Conservation (phyloP, 768 basidiomycete genomes). For the Leucogyrophana mollusca region DNA sequence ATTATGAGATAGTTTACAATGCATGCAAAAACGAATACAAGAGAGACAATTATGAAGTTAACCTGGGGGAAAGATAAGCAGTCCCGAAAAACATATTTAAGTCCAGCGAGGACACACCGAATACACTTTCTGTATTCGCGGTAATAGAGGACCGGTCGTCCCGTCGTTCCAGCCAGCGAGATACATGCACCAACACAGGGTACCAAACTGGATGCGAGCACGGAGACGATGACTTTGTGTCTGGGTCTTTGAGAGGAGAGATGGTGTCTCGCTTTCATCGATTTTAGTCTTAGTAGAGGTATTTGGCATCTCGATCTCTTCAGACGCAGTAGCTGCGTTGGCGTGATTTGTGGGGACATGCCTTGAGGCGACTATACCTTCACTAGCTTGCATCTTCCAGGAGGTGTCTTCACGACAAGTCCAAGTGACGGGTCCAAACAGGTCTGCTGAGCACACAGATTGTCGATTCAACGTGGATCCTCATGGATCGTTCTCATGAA, state of each 20-base stretch:
- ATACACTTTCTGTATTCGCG: conserved; percentile 62
- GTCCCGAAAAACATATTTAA: neutral
- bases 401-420: too few species aligned
- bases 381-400: too few species aligned
- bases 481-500: too few species aligned
- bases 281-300: too few species aligned
- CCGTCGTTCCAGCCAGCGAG: conserved; percentile 80
- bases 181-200: conserved; percentile 57
- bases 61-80: conserved; percentile 31
- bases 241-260: conserved; percentile 6
- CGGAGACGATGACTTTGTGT: conserved; percentile 7
- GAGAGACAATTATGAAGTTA: conserved; percentile 49
- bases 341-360: too few species aligned
- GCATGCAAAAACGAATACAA: conserved; percentile 53
- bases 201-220: conserved; percentile 45
- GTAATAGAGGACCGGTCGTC: conserved; percentile 70
- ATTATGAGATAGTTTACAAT: conserved; percentile 24
- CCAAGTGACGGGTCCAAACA: too few species aligned
- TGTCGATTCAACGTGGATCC: too few species aligned
- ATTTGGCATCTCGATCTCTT: too few species aligned
- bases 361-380: too few species aligned
- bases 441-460: too few species aligned
- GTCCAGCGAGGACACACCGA: conserved; percentile 28
- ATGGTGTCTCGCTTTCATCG: neutral
- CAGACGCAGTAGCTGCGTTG: too few species aligned